Evolutionary conservation across 75 land plant genomes (phyloP), one percentile per base, ranked within the genome.

Genomic region (Selaginella tamariscina): DNA sequence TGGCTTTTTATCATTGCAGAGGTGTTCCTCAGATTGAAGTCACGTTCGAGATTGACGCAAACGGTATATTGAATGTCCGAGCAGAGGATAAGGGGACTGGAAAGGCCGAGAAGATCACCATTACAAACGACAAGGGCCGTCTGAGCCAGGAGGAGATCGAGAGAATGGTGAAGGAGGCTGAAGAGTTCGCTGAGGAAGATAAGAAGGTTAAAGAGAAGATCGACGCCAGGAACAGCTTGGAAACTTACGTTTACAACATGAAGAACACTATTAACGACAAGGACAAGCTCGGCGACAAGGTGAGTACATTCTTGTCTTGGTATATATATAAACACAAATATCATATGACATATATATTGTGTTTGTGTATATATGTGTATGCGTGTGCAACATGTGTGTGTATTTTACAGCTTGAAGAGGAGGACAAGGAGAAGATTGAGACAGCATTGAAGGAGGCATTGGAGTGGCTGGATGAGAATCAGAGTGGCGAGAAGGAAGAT

Each of bases 381-480:
- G n/a, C n/a, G n/a, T n/a, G n/a, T n/a, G n/a, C n/a, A n/a, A n/a
- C n/a, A n/a, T n/a, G n/a, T n/a, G n/a, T n/a, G n/a, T n/a, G n/a
- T n/a, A n/a, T n/a, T n/a, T n/a, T n/a, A n/a, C n/a, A n/a, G n/a
- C n/a, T n/a, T n/a, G 85, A 85, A 33, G 55, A 75, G 0, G 85
- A 82, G 1, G 88, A 85, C 60, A 85, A 85, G 74, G 88, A 87
- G 72, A 87, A 80, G 71, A 81, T 87, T 30, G 84, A 84, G 62
- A 21, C 31, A 13, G 65, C 84, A 15, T 27, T 84, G 68, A 78
- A 82, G 56, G 86, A 78, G 44, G 87, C 86, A 5, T 71, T 85
- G 31, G 87, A 85, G 69, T 85, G 87, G 87, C 29, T 85, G 44
- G 88, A 85, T 56, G 88, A 85, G 39, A 85, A 85, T 77, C 86